Evolutionary conservation across 2,329 filamentous ascomycete species (phyloP), one percentile per base, ranked within the genome.

Genomic region (Claviceps pazoutovae): DNA sequence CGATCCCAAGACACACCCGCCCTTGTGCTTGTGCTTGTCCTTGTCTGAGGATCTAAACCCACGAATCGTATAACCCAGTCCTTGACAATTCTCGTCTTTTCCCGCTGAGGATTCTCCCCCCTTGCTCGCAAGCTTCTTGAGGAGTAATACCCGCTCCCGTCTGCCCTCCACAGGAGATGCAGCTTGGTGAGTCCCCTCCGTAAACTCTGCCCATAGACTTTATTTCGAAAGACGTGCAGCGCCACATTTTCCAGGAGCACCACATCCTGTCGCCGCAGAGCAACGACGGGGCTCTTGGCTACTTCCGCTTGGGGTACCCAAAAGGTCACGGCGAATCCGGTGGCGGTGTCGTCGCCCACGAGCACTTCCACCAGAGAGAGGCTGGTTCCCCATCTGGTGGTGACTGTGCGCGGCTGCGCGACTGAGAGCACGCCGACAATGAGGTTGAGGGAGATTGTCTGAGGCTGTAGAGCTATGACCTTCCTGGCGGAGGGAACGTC

Each of bases 201-300:
- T 55, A 96, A 68, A 61, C 84, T 93, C 64, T 94, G 86, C 0
- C 91, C 90, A 59, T 93, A 89, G 0, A 96, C 90, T 59, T 78
- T 83, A 46, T 80, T 79, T 49, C 77, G 76, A 64, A 91, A 97
- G 4, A 80, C 79, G 50, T 80, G 80, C 49, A 97, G 71, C 1
- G 84, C 88, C 6, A 95, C 82, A 59, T 91, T 89, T 52, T 83
- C 81, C 54, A 95, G 63, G 14, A 95, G 73, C 5, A 97, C 72
- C 1, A 95, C 78, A 61, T 97, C 88, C 59, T 84, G 83, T 0
- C 80, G 70, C 46, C 82, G 74, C 36, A 95, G 68, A 0, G 62
- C 66, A 1, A 69, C 64, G 9, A 76, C 59, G 2, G 60, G 57
- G 34, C 62, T 62, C 8, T 58, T 55, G 0, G 50, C 54, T 3